Conservation (phyloP, 176 grass and related monocot species). For the Avena eriantha region DNA sequence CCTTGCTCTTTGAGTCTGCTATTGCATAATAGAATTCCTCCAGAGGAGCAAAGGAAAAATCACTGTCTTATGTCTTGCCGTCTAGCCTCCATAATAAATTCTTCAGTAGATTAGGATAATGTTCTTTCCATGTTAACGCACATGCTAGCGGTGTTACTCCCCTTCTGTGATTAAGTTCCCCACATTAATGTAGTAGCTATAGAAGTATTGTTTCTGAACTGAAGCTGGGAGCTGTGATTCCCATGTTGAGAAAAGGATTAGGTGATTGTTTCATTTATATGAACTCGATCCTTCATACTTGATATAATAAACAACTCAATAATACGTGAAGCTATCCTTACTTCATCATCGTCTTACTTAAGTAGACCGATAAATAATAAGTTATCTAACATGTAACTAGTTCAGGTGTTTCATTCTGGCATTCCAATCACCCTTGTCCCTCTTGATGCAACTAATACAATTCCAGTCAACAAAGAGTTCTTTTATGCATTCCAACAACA, state of each 20-base stretch:
- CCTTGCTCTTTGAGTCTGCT: background rate
- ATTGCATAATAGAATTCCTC: background rate
- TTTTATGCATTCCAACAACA: conserved; percentile 63
- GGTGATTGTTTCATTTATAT: background rate
- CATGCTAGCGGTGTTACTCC: background rate
- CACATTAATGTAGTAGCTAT: background rate
- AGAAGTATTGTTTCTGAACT: conserved; percentile 8
- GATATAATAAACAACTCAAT: conserved; percentile 19
- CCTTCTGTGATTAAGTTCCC: background rate
- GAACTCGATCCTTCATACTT: conserved; percentile 1
- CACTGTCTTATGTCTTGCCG: background rate
- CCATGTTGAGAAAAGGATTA: conserved; percentile 18
- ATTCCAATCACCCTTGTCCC: conserved; percentile 88
- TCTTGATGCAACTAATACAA: conserved; percentile 94
- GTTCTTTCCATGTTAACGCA: background rate
- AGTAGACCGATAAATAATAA: background rate
- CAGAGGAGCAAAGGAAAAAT: background rate
- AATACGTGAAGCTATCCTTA: background rate
- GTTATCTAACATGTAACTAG: conserved; percentile 24
- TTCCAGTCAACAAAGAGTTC: conserved; percentile 73
- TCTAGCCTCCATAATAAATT: conserved; percentile 5
- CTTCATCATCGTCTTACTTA: conserved; percentile 19
- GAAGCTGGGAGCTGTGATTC: background rate
- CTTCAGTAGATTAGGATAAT: background rate
- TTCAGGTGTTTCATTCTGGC: conserved; percentile 84